Evolutionary conservation across 2,329 filamentous ascomycete genomes (phyloP).

Genomic region (Madurella mycetomatis): DNA sequence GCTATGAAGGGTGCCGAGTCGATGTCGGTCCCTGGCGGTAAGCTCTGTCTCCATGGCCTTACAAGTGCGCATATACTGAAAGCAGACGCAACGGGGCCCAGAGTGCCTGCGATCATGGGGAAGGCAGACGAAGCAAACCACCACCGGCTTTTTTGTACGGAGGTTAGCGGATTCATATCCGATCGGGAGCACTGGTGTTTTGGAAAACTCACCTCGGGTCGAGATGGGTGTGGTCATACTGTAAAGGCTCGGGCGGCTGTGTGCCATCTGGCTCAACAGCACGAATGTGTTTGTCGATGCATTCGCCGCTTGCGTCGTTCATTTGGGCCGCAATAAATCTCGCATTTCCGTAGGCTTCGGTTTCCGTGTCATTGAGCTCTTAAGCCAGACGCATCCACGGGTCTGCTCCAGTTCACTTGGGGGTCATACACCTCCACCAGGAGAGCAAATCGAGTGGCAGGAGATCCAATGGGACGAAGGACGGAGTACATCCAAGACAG

Average conservation of each 20-base stretch:
- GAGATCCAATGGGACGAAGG: too few relatives aligned
- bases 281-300: slow-evolving; percentile 23
- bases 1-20: slow-evolving; percentile 48
- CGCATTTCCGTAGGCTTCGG: neutral
- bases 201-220: slow-evolving; percentile 38
- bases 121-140: slow-evolving; percentile 63
- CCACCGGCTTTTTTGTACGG: slow-evolving; percentile 45
- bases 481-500: too few relatives aligned
- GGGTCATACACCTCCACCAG: too few relatives aligned
- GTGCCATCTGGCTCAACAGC: slow-evolving; percentile 30
- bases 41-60: slow-evolving; percentile 66
- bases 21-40: slow-evolving; percentile 43
- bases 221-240: slow-evolving; percentile 40
- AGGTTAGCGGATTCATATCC: neutral
- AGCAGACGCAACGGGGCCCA: slow-evolving; percentile 81
- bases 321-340: slow-evolving; percentile 18
- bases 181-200: neutral
- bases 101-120: slow-evolving; percentile 75
- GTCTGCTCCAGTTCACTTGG: too few relatives aligned
- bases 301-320: slow-evolving; percentile 29
- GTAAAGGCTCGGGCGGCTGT: slow-evolving; percentile 29
- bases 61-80: slow-evolving; percentile 85
- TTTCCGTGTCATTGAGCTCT: neutral
- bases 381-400: too few relatives aligned
- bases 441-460: too few relatives aligned